Percentiles rank a stretch among this genome's conserved stretches.
These are phyloP conservation scores for Strobilomyces dryophilus DNA, from an alignment of 768 basidiomycete genomes.

Conservation along the genomic window DNA sequence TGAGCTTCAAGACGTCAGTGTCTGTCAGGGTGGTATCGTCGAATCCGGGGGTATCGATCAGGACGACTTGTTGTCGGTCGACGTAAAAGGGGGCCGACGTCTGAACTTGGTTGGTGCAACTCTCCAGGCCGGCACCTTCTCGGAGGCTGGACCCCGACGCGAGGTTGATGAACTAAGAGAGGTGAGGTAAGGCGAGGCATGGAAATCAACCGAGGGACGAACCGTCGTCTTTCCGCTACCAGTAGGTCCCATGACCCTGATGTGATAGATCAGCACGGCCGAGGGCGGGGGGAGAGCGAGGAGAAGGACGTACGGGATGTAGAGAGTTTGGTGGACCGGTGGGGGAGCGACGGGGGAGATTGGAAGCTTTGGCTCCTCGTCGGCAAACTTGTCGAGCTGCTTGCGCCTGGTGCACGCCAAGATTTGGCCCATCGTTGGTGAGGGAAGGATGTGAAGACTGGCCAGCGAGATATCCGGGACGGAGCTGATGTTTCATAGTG, in stretches of 20 bases:
- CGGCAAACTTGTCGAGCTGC: slow-evolving; percentile 23
- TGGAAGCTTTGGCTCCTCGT: slow-evolving; percentile 24
- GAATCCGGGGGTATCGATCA: slow-evolving; percentile 64
- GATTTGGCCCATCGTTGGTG: slow-evolving; percentile 27
- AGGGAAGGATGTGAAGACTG: slow-evolving; percentile 11
- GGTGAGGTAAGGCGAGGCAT: background rate
- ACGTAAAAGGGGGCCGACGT: slow-evolving; percentile 23
- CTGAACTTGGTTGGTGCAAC: slow-evolving; percentile 34
- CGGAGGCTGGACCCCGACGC: slow-evolving; percentile 31
- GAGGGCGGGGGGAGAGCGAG: background rate
- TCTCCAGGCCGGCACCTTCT: slow-evolving; percentile 33
- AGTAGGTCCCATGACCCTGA: slow-evolving; percentile 33
- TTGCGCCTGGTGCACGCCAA: slow-evolving; percentile 24
- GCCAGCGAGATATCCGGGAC: slow-evolving; percentile 24
- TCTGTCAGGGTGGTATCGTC: slow-evolving; percentile 51
- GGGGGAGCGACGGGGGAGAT: slow-evolving; percentile 9
- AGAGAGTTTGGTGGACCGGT: slow-evolving; percentile 24
- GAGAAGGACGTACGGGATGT: slow-evolving; percentile 23
- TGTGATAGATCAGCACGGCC: slow-evolving; percentile 23
- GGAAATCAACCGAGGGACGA: slow-evolving; percentile 3
- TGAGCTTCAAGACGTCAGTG: slow-evolving; percentile 47
- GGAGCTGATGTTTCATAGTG: slow-evolving; percentile 23
- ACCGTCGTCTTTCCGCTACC: slow-evolving; percentile 35
- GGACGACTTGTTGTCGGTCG: slow-evolving; percentile 35
- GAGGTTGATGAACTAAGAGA: slow-evolving; percentile 34